A percentile compares a stretch with the other conserved stretches of the same genome.
Evolutionary conservation across 108 stramenopile species (phyloP).

Genomic region (Poteriospumella lacustris): DNA sequence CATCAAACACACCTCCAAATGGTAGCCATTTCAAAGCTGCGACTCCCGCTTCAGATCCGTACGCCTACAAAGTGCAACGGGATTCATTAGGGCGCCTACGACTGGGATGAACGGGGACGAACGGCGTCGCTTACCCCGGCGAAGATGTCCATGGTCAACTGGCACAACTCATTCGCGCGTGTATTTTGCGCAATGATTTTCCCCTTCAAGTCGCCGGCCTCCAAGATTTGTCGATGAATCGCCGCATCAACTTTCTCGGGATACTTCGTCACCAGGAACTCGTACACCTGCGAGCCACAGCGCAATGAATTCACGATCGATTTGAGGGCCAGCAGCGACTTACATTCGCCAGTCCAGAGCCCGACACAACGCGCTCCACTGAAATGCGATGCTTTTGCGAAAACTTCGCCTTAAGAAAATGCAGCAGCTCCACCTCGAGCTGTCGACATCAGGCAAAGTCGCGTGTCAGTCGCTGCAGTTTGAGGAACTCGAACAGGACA

Average conservation of each 20-base stretch:
- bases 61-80: constrained; percentile 42
- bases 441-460: neutral
- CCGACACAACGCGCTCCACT: constrained; percentile 87
- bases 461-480: neutral
- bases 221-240: constrained; percentile 48
- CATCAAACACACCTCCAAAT: constrained; percentile 58
- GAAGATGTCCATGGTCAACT: constrained; percentile 50
- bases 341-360: constrained; percentile 83
- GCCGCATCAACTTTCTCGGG: constrained; percentile 61
- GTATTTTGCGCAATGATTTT: constrained; percentile 32
- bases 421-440: constrained; percentile 39
- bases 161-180: constrained; percentile 20
- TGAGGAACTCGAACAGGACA: constrained; percentile 47
- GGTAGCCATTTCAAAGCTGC: constrained; percentile 83
- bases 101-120: no score
- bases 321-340: no score
- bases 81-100: neutral
- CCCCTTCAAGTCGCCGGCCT: constrained; percentile 45
- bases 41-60: constrained; percentile 82
- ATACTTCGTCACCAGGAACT: constrained; percentile 77
- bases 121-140: constrained; percentile 30
- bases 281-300: constrained; percentile 44
- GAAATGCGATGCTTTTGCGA: constrained; percentile 65
- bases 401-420: constrained; percentile 66
- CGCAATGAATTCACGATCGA: no score